Evolutionary conservation across 2,329 filamentous ascomycete species (phyloP).

Genomic region (Pseudogymnoascus sp.): DNA sequence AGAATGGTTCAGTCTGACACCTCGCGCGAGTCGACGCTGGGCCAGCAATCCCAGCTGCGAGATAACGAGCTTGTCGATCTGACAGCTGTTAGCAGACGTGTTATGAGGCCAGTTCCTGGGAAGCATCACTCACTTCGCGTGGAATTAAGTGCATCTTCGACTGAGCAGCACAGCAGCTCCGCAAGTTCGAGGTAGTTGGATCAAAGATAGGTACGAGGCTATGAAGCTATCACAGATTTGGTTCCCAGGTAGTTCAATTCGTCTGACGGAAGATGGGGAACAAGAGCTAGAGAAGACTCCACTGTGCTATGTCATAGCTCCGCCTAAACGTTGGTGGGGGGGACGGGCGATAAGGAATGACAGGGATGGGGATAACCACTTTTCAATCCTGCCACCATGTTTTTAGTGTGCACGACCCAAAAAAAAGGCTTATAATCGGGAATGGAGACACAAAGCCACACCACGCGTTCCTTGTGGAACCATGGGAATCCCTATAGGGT

Average conservation of each 20-base stretch:
- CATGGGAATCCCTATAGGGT: neutral
- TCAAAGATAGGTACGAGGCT: neutral
- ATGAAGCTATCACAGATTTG: constrained; percentile 10
- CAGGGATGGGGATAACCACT: neutral
- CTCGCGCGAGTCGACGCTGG: constrained; percentile 79
- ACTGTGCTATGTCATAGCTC: constrained; percentile 9
- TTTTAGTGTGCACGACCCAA: constrained; percentile 2
- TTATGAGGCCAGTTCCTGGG: neutral
- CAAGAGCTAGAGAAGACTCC: constrained; percentile 4
- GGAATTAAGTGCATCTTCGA: constrained; percentile 43
- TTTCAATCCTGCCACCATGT: neutral
- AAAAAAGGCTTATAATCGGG: neutral
- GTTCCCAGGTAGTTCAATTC: neutral
- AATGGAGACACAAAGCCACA: neutral
- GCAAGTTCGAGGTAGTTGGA: neutral
- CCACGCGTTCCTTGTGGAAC: neutral
- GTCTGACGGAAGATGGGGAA: neutral
- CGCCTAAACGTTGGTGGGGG: constrained; percentile 1
- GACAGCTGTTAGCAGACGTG: constrained; percentile 11
- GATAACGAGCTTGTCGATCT: constrained; percentile 96
- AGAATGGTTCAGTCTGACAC: constrained; percentile 81
- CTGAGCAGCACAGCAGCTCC: constrained; percentile 1
- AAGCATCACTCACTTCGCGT: constrained; percentile 38
- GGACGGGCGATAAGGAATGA: constrained; percentile 2
- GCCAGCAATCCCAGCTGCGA: constrained; percentile 83